Evolutionary conservation across 805 yeast species (phyloP).

Genomic region (Millerozyma miso): DNA sequence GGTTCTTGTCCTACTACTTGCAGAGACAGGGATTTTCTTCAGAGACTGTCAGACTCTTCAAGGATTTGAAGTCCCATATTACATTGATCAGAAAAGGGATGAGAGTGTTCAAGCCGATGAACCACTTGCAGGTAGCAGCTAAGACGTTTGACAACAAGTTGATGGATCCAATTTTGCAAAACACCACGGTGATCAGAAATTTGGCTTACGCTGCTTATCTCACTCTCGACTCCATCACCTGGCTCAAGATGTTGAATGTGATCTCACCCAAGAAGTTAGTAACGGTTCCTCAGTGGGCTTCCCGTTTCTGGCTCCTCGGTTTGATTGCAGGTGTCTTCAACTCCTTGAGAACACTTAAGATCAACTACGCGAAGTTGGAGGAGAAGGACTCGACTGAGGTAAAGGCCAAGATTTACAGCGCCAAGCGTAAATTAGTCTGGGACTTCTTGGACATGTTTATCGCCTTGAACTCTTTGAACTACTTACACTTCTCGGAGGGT

Average conservation of each 20-base stretch:
- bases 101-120: slow-evolving; percentile 78
- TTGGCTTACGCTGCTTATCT: slow-evolving; percentile 61
- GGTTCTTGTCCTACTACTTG: slow-evolving; percentile 64
- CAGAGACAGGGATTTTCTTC: slow-evolving; percentile 51
- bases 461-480: slow-evolving; percentile 64
- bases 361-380: slow-evolving; percentile 35
- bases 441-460: slow-evolving; percentile 71
- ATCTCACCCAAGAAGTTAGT: slow-evolving; percentile 44
- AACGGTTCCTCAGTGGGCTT: slow-evolving; percentile 52
- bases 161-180: slow-evolving; percentile 53
- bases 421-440: slow-evolving; percentile 67
- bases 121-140: slow-evolving; percentile 65
- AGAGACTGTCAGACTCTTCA: slow-evolving; percentile 45
- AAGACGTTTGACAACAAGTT: slow-evolving; percentile 67
- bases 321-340: slow-evolving; percentile 59
- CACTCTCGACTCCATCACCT: slow-evolving; percentile 57
- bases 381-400: slow-evolving; percentile 34
- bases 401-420: slow-evolving; percentile 41
- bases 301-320: slow-evolving; percentile 75
- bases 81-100: slow-evolving; percentile 75
- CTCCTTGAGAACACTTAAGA: slow-evolving; percentile 50
- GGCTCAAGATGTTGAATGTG: slow-evolving; percentile 57
- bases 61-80: slow-evolving; percentile 56
- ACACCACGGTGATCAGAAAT: slow-evolving; percentile 51
- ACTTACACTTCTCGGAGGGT: slow-evolving; percentile 67